These are phyloP conservation scores for Chloropicon primus DNA, from an alignment of 139 green algal species.

Conservation along the genomic window DNA sequence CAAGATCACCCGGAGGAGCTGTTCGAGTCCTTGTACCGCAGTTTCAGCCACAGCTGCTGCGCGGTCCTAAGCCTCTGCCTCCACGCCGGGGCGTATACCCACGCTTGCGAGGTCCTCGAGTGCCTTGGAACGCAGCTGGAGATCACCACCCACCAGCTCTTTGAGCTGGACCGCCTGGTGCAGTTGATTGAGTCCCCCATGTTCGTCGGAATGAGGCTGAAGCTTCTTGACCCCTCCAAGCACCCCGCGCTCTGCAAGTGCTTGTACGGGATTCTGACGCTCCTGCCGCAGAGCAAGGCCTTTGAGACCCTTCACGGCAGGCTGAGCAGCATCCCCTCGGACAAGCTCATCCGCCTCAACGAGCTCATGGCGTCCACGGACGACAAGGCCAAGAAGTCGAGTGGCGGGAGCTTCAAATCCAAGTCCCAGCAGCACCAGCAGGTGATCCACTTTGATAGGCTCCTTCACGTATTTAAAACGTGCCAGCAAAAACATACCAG, in stretches of 20 bases:
- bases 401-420: background rate
- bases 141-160: background rate
- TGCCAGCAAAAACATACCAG: background rate
- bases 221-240: slow-evolving; percentile 61
- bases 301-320: slow-evolving; percentile 38
- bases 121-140: background rate
- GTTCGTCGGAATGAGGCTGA: slow-evolving; percentile 81
- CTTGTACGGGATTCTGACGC: slow-evolving; percentile 81
- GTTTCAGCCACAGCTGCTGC: slow-evolving; percentile 62
- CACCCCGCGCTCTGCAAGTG: slow-evolving; percentile 54
- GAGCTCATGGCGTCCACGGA: slow-evolving; percentile 13
- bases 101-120: slow-evolving; percentile 12
- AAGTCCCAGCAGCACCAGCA: background rate
- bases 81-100: slow-evolving; percentile 34
- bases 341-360: slow-evolving; percentile 26
- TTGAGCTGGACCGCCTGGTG: slow-evolving; percentile 33
- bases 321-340: slow-evolving; percentile 18
- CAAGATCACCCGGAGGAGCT: slow-evolving; percentile 19
- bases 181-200: slow-evolving; percentile 65
- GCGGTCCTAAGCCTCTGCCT: slow-evolving; percentile 73
- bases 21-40: slow-evolving; percentile 61
- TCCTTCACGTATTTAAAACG: background rate
- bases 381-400: background rate
- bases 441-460: background rate
- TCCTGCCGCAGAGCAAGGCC: slow-evolving; percentile 84